Evolutionary conservation across 495 filamentous ascomycete species (phyloP), one percentile per base, ranked within the genome.

Genomic region (Annulohypoxylon nitens): DNA sequence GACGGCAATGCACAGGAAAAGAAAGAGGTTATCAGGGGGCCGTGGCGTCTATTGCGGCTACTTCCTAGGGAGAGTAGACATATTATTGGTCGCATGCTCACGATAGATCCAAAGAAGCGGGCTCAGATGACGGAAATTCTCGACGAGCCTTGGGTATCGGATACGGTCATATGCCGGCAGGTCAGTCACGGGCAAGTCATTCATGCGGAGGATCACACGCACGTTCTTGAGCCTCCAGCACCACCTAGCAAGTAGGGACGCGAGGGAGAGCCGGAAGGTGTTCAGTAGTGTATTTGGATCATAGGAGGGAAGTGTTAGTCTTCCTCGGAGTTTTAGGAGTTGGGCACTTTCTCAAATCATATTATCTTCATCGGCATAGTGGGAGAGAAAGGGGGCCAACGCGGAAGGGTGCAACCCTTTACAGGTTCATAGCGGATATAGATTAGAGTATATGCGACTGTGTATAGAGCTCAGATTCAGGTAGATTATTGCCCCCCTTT

Each of bases 61-160:
- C 87, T 99, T 3, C 96, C 96, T 8, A 88, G 96, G 69, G 96
- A 98, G 81, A 97, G 89, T 61, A 86, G 96, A 33, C 89, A 93
- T 74, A 93, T 99, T 67, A 94, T 99, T 60, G 91, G 92, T 23
- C 88, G 92, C 47, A 99, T 99, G 96, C 86, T 99, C 55, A 94
- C 97, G 74, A 84, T 97, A 45, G 89, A 96, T 74, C 94, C 96
- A 4, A 92, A 89, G 72, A 90, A 91, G 64, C 88, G 96, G 45
- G 97, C 93, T 4, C 93, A 86, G 5, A 88, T 98, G 80, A 86
- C 90, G 14, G 94, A 98, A 78, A 92, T 98, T 14, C 81, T 97
- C 68, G 86, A 87, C 6, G 97, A 99, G 79, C 89, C 92, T n/a
- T 99, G 97, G 96, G 89, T 98, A 37, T 86, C 86, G 11, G 87